These are phyloP conservation scores for Beauveria medogensis DNA, from an alignment of 2,329 filamentous ascomycete species.

Conservation along the genomic window DNA sequence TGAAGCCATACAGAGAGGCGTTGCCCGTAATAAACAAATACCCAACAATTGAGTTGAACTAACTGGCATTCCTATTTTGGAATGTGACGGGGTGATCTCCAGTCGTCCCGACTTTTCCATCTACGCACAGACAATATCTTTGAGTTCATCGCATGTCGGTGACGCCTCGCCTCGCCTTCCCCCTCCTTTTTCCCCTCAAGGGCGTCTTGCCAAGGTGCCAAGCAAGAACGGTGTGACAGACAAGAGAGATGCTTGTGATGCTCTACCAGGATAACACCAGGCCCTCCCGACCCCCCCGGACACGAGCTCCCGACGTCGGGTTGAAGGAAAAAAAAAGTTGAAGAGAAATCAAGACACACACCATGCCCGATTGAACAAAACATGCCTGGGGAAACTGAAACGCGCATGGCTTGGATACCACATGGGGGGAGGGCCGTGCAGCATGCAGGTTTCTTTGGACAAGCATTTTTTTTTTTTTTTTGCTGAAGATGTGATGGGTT, in stretches of 20 bases:
- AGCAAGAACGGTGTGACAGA: neutral
- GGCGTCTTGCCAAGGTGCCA: no score
- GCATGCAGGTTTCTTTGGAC: neutral
- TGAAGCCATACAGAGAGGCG: neutral
- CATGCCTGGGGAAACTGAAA: neutral
- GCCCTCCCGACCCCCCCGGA: neutral
- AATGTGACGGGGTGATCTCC: conserved; percentile 2
- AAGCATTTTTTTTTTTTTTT: neutral
- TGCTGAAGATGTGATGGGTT: neutral
- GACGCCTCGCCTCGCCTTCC: neutral
- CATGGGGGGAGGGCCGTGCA: neutral
- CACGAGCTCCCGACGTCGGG: neutral
- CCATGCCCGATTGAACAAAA: neutral
- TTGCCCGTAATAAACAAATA: neutral
- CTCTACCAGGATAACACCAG: no score
- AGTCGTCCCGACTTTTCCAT: neutral
- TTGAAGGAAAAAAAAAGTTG: neutral
- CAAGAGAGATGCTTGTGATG: no score
- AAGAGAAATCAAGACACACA: neutral
- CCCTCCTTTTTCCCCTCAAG: neutral
- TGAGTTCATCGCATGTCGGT: neutral
- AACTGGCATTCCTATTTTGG: neutral
- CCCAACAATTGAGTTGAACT: neutral
- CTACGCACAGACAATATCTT: neutral
- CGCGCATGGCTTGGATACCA: neutral